A percentile compares a stretch with the other conserved stretches of the same genome.
Evolutionary conservation across 495 filamentous ascomycete genomes (phyloP).

Genomic region (Arthonia radiata): DNA sequence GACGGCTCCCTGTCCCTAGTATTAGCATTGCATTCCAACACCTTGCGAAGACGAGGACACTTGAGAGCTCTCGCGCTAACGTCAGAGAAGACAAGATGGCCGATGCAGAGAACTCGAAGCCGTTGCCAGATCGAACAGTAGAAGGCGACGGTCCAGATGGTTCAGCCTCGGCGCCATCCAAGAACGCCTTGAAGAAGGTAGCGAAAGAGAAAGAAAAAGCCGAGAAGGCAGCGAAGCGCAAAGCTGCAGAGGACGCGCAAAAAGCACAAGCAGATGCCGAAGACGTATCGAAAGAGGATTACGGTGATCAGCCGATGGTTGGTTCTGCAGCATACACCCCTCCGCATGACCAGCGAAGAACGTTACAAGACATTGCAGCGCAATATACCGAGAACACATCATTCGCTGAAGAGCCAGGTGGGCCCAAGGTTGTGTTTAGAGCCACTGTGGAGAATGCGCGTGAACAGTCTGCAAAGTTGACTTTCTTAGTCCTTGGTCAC

Average conservation of each 20-base stretch:
- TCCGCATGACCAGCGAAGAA: constrained; percentile 7
- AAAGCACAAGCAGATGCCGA: constrained; percentile 12
- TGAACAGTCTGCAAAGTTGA: constrained; percentile 18
- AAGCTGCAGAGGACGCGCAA: constrained; percentile 23
- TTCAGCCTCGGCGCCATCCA: constrained; percentile 22
- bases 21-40: no score
- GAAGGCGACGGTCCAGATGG: not conserved
- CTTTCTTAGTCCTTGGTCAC: constrained; percentile 18
- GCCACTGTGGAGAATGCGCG: constrained; percentile 18
- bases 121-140: no score
- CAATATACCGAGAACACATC: constrained; percentile 3
- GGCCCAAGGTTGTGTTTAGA: constrained; percentile 11
- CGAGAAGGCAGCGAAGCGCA: constrained; percentile 29
- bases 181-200: constrained; percentile 41
- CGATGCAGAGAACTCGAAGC: no score
- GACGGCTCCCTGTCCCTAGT: no score
- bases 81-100: no score
- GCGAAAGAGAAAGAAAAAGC: constrained; percentile 45
- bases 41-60: no score
- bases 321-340: constrained; percentile 11
- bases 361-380: constrained; percentile 8
- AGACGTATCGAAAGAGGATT: constrained; percentile 16
- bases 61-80: no score
- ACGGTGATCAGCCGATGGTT: constrained; percentile 17
- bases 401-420: constrained; percentile 7